Evolutionary conservation across 106 monocot genomes (phyloP), one percentile per base, ranked within the genome.

Genomic region (Phalaenopsis aphrodite): DNA sequence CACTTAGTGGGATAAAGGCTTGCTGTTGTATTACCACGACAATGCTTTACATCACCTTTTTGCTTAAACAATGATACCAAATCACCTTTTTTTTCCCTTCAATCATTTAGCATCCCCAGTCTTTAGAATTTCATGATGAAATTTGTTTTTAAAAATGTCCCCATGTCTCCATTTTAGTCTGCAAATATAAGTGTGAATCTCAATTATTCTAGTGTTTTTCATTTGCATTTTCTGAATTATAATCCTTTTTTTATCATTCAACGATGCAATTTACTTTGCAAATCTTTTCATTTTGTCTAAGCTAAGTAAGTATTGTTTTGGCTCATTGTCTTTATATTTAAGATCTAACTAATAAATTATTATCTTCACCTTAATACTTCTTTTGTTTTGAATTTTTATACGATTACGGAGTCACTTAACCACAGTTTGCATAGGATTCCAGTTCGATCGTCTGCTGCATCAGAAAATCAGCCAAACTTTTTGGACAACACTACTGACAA

Each of bases 361-460:
- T 69, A 69, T 69, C 36, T 69, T 69, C 16, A 39, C 69, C 39
- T 37, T 41, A 41, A 69, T 38, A 14, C 4, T 69, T 15, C 14
- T 38, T 14, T 12, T 39, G 77, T 64, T 42, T 80, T 73, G 81
- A 37, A 15, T 69, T 30, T 8, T 61, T 52, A 14, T 37, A 38
- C 19, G 9, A 47, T 67, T 30, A 55, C 80, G 11, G 82, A 82
- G 47, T 78, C 85, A 52, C 83, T 98, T 41, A 91, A 72, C 56
- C 79, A 84, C 67, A 89, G 82, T 12, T 85, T 98, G 71, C 92
- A 98, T 76, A 89, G 91, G 78, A 88, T 94, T 67, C 87, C 94
- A 65, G 89, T 87, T 47, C 89, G 84, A 56, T 78, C 87, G 39
- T 69, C 38, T 19, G 69, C 93, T 24, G 16, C 76, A 37, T 43